Percentiles rank a stretch among this genome's conserved stretches.
These are phyloP conservation scores for Trifolium fragiferum DNA, from an alignment of 306 rosid species.

Conservation along the genomic window DNA sequence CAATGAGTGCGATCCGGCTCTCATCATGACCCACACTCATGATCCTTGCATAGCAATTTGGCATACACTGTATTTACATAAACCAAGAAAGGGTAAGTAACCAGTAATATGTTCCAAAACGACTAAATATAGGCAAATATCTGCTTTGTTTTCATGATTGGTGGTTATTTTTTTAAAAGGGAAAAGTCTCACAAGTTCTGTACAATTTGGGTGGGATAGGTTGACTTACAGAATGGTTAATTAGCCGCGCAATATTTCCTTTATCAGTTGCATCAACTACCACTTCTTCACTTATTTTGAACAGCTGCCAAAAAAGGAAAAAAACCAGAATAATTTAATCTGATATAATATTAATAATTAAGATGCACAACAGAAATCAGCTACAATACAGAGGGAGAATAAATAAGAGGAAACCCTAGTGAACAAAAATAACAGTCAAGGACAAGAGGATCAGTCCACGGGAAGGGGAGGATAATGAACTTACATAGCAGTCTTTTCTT, in stretches of 20 bases:
- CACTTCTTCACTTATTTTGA: slow-evolving; percentile 91
- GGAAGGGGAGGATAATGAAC: slow-evolving; percentile 37
- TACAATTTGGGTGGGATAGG: slow-evolving; percentile 18
- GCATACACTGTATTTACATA: slow-evolving; percentile 68
- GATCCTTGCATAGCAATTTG: slow-evolving; percentile 93
- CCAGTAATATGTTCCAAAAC: slow-evolving; percentile 12
- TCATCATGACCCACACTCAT: slow-evolving; percentile 89
- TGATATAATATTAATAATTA: slow-evolving; percentile 22
- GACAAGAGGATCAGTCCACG: background rate
- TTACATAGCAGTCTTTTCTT: slow-evolving; percentile 94
- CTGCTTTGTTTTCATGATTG: background rate
- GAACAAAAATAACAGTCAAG: slow-evolving; percentile 6
- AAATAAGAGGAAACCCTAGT: background rate
- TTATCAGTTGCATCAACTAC: slow-evolving; percentile 91
- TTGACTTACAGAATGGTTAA: slow-evolving; percentile 85
- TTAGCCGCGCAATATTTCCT: slow-evolving; percentile 90
- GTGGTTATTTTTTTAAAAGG: too few relatives aligned
- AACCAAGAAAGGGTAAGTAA: slow-evolving; percentile 31
- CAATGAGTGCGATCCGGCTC: slow-evolving; percentile 86
- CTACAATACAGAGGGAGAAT: background rate
- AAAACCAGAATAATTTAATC: slow-evolving; percentile 7
- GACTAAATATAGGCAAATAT: background rate
- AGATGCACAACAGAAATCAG: slow-evolving; percentile 11
- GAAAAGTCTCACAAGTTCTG: too few relatives aligned
- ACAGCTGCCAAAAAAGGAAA: slow-evolving; percentile 64